These are phyloP conservation scores for Xylaria sp. DNA, from an alignment of 2,329 filamentous ascomycete genomes.

Conservation along the genomic window DNA sequence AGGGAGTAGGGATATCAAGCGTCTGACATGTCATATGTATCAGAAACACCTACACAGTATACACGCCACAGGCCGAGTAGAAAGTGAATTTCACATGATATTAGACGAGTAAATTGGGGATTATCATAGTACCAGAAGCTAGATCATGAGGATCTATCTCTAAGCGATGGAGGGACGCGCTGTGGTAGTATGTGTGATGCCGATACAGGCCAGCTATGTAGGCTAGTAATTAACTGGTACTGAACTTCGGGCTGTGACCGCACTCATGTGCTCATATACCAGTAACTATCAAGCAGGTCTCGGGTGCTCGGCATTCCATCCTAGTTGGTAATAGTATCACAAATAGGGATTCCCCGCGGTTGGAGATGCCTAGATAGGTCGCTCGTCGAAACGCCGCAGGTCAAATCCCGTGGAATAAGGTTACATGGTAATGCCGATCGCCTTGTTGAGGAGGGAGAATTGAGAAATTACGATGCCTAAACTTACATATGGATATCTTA, in stretches of 20 bases:
- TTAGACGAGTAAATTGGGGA: too few species aligned
- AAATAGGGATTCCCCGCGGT: not conserved
- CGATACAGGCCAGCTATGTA: not conserved
- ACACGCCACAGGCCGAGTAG: too few species aligned
- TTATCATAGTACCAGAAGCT: too few species aligned
- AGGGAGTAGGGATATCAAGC: too few species aligned
- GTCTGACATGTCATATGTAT: too few species aligned
- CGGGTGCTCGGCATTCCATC: not conserved
- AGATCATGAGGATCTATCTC: too few species aligned
- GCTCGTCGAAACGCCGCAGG: not conserved
- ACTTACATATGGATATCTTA: not conserved
- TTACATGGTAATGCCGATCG: not conserved
- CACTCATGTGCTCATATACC: not conserved
- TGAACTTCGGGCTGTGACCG: not conserved
- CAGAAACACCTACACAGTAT: too few species aligned
- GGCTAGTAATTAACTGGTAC: not conserved
- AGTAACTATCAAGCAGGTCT: not conserved
- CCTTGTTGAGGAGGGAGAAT: not conserved
- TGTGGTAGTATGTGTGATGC: not conserved
- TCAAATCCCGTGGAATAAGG: not conserved
- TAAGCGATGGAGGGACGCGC: not conserved
- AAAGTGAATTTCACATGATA: too few species aligned
- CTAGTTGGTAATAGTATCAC: not conserved
- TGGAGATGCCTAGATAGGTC: conserved; percentile 1
- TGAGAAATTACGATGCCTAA: not conserved